Evolutionary conservation across 108 stramenopile genomes (phyloP).

Genomic region (Skeletonema marinoi): DNA sequence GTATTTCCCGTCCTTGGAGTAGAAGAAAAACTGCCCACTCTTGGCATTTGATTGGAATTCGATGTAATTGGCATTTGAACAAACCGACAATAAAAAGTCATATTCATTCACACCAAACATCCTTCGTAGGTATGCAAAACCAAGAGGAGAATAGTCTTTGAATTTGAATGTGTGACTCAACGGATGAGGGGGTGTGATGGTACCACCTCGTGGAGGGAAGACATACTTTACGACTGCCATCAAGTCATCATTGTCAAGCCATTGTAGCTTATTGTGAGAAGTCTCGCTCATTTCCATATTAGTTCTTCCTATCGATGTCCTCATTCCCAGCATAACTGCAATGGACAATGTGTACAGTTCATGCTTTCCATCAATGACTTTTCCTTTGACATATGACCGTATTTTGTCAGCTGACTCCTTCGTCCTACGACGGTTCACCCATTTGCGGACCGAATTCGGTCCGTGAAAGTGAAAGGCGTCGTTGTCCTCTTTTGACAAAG

Average conservation of each 20-base stretch:
- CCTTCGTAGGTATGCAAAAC: slow-evolving; percentile 87
- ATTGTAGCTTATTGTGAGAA: slow-evolving; percentile 39
- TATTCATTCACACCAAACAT: slow-evolving; percentile 93
- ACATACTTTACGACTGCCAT: slow-evolving; percentile 91
- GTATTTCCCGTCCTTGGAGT: slow-evolving; percentile 96
- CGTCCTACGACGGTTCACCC: slow-evolving; percentile 14
- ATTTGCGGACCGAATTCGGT: slow-evolving; percentile 30
- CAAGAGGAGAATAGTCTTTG: slow-evolving; percentile 94
- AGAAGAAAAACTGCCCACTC: slow-evolving; percentile 98
- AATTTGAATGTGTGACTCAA: slow-evolving; percentile 98
- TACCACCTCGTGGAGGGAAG: slow-evolving; percentile 86
- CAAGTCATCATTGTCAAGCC: slow-evolving; percentile 88
- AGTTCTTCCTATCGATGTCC: slow-evolving; percentile 83
- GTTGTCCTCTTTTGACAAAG: slow-evolving; percentile 4
- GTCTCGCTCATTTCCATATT: slow-evolving; percentile 66
- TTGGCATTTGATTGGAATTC: slow-evolving; percentile 99
- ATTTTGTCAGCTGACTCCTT: slow-evolving; percentile 5
- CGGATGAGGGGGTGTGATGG: slow-evolving; percentile 93
- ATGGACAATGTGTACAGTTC: slow-evolving; percentile 94
- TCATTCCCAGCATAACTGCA: slow-evolving; percentile 97
- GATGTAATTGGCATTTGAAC: slow-evolving; percentile 97
- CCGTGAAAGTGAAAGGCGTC: slow-evolving; percentile 36
- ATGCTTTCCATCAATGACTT: slow-evolving; percentile 93
- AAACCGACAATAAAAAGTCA: slow-evolving; percentile 93
- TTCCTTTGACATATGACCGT: slow-evolving; percentile 78